Base-by-base conservation (phyloP, 257 asterid species). In the Fraxinus americana region DNA sequence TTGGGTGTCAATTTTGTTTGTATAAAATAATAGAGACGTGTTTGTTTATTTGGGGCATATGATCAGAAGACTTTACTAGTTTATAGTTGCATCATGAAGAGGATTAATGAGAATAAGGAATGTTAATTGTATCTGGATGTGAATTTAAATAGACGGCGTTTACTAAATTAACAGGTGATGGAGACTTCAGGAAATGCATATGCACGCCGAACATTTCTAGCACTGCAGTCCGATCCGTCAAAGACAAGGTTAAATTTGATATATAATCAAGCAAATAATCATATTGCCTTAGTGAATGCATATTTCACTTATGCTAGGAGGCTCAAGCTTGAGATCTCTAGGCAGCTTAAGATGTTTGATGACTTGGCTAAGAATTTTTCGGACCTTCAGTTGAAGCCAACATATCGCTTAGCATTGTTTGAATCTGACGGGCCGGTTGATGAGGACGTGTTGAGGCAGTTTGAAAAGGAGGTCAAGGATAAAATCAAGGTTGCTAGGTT, bases 381-480 rank as follows among this genome's bases (percentile, higher is more conserved):
- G 0, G 90, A 87, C 73, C 79, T 87, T 81, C 86, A 85, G 70
- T 66, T 67, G 34, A 87, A 85, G 82, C 83, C 85, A 38, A 79
- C 72, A 75, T 87, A 87, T 71, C 81, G 75, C 19, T 63, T 76
- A 14, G 82, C 79, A 32, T 50, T 86, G 78, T 87, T 87, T 72
- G 86, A 82, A 17, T 80, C 90, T 27, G 90, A 85, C 73, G 89
- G 88, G 8, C 88, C 87, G 4, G 75, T 87, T 63, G 90, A 87
- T 50, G 90, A 87, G 73, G 90, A 87, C 73, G 82, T 81, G 21
- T 79, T 87, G 86, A 84, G 86, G 71, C 90, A 85, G 82, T 87
- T 87, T 74, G 90, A 87, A 75, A 87, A 87, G 75, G 90, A 87
- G 83, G 90, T 87, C 50, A 87, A 87, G 83, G 90, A 87, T 83